Evolutionary conservation across 2,329 filamentous ascomycete genomes (phyloP).

Genomic region (Gremmenia infestans): DNA sequence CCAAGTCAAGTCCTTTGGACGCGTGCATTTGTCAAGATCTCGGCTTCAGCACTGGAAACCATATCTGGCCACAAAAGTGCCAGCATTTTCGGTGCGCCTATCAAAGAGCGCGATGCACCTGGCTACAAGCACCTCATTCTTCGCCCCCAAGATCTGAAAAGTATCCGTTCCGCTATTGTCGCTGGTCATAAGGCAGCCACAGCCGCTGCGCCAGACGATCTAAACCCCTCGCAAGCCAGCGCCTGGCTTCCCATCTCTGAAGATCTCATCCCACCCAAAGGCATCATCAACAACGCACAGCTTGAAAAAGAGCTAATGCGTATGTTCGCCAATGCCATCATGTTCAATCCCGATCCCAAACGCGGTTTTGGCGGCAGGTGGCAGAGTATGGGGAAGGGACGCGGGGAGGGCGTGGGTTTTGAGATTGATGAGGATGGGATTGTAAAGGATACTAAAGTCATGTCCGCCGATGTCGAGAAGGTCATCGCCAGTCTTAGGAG

Average conservation of each 20-base stretch:
- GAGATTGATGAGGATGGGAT: slow-evolving; percentile 78
- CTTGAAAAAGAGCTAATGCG: slow-evolving; percentile 89
- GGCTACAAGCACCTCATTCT: slow-evolving; percentile 71
- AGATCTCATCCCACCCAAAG: slow-evolving; percentile 78
- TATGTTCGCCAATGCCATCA: slow-evolving; percentile 97
- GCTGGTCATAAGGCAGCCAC: slow-evolving; percentile 65
- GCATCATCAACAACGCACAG: slow-evolving; percentile 89
- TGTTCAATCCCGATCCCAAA: slow-evolving; percentile 89
- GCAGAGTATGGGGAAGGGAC: slow-evolving; percentile 35
- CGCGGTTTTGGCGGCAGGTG: slow-evolving; percentile 53
- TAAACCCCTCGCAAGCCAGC: slow-evolving; percentile 50
- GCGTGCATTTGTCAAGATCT: slow-evolving; percentile 69
- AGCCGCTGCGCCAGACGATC: slow-evolving; percentile 53
- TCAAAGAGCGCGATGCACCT: slow-evolving; percentile 70
- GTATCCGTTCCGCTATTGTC: slow-evolving; percentile 69
- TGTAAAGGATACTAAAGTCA: slow-evolving; percentile 80
- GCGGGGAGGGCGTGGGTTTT: slow-evolving; percentile 45
- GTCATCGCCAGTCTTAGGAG: slow-evolving; percentile 27
- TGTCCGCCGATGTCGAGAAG: slow-evolving; percentile 81
- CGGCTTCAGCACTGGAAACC: slow-evolving; percentile 67
- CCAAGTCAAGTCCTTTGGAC: slow-evolving; percentile 70
- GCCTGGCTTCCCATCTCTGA: slow-evolving; percentile 65
- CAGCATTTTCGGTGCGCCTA: slow-evolving; percentile 71
- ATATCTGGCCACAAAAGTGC: slow-evolving; percentile 73
- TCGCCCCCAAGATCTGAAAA: slow-evolving; percentile 71